Conservation (phyloP, 257 asterid genomes). For the Hygrophila difformis region DNA sequence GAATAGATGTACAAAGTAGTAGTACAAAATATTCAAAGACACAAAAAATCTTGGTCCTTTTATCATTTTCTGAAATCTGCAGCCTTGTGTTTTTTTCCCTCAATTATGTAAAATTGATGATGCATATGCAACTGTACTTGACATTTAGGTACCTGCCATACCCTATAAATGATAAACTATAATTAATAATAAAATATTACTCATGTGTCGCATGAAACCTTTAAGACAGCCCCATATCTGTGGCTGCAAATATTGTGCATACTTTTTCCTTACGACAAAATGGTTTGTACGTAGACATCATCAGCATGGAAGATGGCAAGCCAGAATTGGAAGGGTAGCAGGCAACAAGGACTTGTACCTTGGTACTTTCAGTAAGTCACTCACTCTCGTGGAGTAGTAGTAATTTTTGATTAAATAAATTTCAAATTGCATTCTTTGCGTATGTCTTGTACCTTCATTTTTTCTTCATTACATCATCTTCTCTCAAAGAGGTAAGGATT, state of each 20-base stretch:
- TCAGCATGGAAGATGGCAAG: slow-evolving; percentile 96
- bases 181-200: neutral
- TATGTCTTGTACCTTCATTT: too few relatives aligned
- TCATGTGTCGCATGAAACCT: slow-evolving; percentile 16
- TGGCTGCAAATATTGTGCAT: slow-evolving; percentile 6
- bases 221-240: slow-evolving; percentile 21
- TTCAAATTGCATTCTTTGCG: too few relatives aligned
- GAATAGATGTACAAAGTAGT: too few relatives aligned
- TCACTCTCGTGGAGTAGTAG: too few relatives aligned
- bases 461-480: too few relatives aligned
- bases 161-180: too few relatives aligned
- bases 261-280: slow-evolving; percentile 16
- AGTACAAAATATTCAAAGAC: too few relatives aligned
- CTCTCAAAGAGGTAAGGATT: too few relatives aligned
- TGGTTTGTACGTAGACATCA: slow-evolving; percentile 68
- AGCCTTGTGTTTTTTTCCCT: neutral
- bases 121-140: slow-evolving; percentile 19
- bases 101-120: too few relatives aligned
- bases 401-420: too few relatives aligned
- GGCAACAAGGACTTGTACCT: slow-evolving; percentile 98
- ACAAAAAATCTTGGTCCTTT: too few relatives aligned
- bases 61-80: too few relatives aligned
- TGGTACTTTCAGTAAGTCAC: slow-evolving; percentile 84
- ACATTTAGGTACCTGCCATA: slow-evolving; percentile 6
- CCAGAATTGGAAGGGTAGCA: slow-evolving; percentile 93